Base-by-base conservation (phyloP, 2,329 filamentous ascomycete genomes). In the Ceratocystis huliohia region DNA sequence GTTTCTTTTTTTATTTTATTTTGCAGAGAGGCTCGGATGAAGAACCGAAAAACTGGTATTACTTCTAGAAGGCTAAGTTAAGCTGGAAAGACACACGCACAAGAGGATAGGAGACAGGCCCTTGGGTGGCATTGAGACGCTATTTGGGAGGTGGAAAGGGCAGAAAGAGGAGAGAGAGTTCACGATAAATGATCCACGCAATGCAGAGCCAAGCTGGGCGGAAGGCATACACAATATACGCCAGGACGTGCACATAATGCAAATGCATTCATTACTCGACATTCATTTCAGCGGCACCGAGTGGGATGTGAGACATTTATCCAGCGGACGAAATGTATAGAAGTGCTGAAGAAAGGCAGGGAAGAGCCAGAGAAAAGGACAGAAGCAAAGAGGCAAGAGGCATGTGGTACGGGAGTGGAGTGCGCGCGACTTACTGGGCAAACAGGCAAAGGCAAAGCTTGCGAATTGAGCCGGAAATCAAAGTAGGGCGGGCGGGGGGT, bases 31-130 rank as follows among this genome's bases (percentile, higher is more conserved):
- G 28, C 56, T 50, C 25, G 50, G 25, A 41, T 48, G 17, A 10
- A 25, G 28, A 59, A 37, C 44, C 61, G 61, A 46, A 17, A 63
- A 63, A 63, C 8, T 30, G 61, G 61, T 50, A 33, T 50, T 46
- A 22, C 56, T 59, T 63, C 61, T 63, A 37, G 61, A 63, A 63
- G 37, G 61, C 30, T 28, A 3, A 63, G 25, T 37, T 28, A 7
- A 63, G 25, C 20, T 28, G 20, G 61, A 63, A 13, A 57, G 28
- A 59, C 25, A 13, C n/a, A n/a, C 25, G 50, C 13, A 25, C 13
- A 22, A 28, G n/a, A 48, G n/a, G 20, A 22, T 1, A 22, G 20
- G 46, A 48, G 46, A 53, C 10, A 53, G 20, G 46, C 46, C n/a
- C 10, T 53, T 53, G 48, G 20, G 22, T 28, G 48, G 20, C 48